Evolutionary conservation across 306 rosid genomes (phyloP), one percentile per base, ranked within the genome.

Genomic region (Betula pendula): DNA sequence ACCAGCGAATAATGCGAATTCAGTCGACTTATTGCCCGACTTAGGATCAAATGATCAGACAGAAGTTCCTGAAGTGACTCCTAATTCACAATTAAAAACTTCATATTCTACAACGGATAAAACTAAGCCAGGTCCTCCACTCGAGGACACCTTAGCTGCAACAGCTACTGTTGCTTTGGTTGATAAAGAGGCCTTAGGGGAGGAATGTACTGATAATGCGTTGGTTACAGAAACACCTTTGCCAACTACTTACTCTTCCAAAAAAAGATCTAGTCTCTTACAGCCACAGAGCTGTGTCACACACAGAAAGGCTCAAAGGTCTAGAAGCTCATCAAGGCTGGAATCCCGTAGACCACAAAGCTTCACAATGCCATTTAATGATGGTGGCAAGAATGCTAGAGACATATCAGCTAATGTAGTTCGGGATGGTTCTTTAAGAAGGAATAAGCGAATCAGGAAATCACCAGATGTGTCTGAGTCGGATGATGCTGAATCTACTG

Each of bases 261-360:
- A 90, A 66, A 92, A 85, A 84, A 90, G 93, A 82, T 84, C 93
- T 74, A 72, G 85, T 25, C 85, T 86, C 58, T 75, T 81, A 72
- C 81, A 75, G 70, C 62, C 76, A 2, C 90, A 85, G 76, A 80
- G 88, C 60, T 65, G 81, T 63, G 73, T 75, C 74, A 78, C 81
- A 68, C 77, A 77, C 55, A 85, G 75, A 66, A 80, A 82, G 74
- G 80, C 82, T 80, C 86, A 87, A 38, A 88, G 82, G 89, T 87
- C 90, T 15, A 90, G 97, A 86, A 88, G 85, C 75, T 88, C 88
- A 67, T 92, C 88, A 17, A 84, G 90, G 84, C 85, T 73, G 74
- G 91, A 81, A 44, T 78, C 82, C 11, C 84, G 79, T 31, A 82
- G 82, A 76, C 72, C 81, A 70, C 87, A 77, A 75, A 87, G 80